Percentiles rank a stretch among this genome's conserved stretches.
phyloP scores from a whole-genome alignment of 345 rosid genomes.

The Camelina laxa region DNA sequence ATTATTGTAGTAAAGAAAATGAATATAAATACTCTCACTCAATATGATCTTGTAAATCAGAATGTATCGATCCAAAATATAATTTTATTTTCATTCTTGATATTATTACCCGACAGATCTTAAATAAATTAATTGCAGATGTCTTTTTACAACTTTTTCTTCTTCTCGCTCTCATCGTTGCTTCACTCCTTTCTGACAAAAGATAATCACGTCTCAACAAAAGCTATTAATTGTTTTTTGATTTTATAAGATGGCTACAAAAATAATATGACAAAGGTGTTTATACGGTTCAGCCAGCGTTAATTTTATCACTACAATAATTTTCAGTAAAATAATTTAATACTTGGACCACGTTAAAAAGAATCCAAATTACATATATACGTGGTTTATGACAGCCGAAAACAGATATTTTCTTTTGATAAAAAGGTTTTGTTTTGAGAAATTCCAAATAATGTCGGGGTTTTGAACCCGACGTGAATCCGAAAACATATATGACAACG shows the following conservation, averaged over 20 bases:
- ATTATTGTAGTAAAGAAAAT: too few species aligned
- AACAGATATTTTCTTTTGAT: too few species aligned
- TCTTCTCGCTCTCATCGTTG: background rate
- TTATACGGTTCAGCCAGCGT: background rate
- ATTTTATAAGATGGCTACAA: background rate
- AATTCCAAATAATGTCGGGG: too few species aligned
- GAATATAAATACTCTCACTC: too few species aligned
- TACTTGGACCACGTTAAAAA: background rate
- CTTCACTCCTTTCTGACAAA: background rate
- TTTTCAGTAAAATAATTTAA: background rate
- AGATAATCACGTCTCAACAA: background rate
- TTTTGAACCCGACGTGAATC: too few species aligned
- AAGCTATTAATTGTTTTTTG: background rate
- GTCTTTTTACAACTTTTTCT: background rate
- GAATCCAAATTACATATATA: background rate
- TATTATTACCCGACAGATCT: too few species aligned
- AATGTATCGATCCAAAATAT: too few species aligned
- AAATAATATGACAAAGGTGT: too few species aligned
- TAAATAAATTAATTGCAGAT: too few species aligned
- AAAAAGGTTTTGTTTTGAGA: too few species aligned
- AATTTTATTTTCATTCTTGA: too few species aligned
- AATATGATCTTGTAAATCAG: background rate
- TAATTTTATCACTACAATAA: background rate
- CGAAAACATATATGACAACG: background rate
- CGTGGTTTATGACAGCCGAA: background rate